Base-by-base conservation (phyloP, 306 rosid species). In the apple (Malus domestica) region DNA sequence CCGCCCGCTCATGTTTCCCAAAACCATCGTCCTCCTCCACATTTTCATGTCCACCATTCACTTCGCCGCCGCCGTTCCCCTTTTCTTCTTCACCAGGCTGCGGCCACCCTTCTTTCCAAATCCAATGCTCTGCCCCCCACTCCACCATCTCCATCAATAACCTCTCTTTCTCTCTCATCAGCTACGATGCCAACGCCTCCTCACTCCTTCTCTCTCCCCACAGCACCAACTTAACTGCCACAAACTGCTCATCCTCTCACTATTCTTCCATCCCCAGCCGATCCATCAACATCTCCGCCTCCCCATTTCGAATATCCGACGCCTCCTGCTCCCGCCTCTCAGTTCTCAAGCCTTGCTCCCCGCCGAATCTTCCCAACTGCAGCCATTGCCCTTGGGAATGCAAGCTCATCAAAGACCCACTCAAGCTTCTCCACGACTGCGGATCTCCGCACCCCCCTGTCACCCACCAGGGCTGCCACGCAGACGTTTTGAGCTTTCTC, bases 61-160 rank as follows among this genome's bases (percentile, higher is more conserved):
- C 84, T 27, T 70, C 97, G 29, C 4, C 61, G 5, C 93, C 80
- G 5, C 55, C 87, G 2, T 95, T 79, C 67, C 99, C 99, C 2
- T 95, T 95, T 83, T 95, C 99, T 7, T 79, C 82, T 25, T 65
- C 86, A 0, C 92, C 87, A 0, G 97, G 97, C 1, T 89, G 95
- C 19, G 99, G 99, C 68, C 99, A 95, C 88, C 99, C 99, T 19
- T 88, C 88, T 13, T 92, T 95, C 76, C 98, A 92, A 18, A 49
- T 95, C 0, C 81, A 72, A 5, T 95, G 99, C 69, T 78, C 90
- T 7, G 27, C 87, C 11, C 87, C 89, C 0, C 77, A 82, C 70
- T 90, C 99, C 16, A 1, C 75, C 30, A 76, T 95, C 74, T 59
- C 96, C 80, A 88, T 92, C 13, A 90, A 95, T 82, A 78, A 88